These are phyloP conservation scores for Uronychia binucleata DNA, from an alignment of 73 alveolate genomes.

Conservation along the genomic window DNA sequence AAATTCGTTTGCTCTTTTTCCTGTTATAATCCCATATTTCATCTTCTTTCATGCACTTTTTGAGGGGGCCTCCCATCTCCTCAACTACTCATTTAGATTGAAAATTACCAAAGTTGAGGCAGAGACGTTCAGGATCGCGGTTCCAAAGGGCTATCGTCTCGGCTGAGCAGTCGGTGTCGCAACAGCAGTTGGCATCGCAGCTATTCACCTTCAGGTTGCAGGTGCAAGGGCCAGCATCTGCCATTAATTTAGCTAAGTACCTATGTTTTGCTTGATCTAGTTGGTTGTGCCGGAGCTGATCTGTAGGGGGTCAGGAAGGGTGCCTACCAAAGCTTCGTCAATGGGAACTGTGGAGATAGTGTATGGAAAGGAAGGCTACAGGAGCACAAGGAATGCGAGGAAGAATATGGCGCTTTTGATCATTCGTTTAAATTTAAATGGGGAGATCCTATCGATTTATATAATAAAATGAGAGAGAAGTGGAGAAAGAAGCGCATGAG, in stretches of 20 bases:
- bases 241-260: background rate
- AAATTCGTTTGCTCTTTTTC: background rate
- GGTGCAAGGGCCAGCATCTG: background rate
- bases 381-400: no score
- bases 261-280: background rate
- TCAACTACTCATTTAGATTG: background rate
- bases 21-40: background rate
- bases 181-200: background rate
- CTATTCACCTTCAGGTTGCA: background rate
- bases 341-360: background rate
- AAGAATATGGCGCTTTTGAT: background rate
- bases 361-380: background rate
- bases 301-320: background rate
- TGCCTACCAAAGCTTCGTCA: background rate
- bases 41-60: background rate
- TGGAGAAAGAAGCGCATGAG: slow-evolving; percentile 25
- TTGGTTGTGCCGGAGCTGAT: background rate
- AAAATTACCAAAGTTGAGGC: background rate
- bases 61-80: background rate
- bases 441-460: background rate
- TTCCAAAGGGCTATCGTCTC: background rate
- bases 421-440: background rate
- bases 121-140: background rate
- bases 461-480: slow-evolving; percentile 10
- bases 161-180: background rate